Evolutionary conservation across 1,284 basidiomycete genomes (phyloP).

Genomic region (Trichosporon faecale): DNA sequence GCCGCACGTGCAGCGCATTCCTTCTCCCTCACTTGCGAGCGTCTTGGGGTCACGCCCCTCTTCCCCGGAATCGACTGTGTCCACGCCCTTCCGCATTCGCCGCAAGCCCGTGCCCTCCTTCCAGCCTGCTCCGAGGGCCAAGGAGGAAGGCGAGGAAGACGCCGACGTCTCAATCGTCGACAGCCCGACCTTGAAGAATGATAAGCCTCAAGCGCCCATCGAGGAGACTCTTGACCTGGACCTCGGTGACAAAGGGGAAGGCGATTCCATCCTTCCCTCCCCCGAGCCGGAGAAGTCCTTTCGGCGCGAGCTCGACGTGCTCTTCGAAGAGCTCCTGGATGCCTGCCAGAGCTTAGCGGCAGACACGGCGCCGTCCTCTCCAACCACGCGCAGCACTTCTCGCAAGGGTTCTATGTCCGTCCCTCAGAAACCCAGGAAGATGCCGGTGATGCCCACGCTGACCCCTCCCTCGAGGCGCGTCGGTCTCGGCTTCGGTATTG

Average conservation of each 20-base stretch:
- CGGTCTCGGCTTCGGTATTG: background rate
- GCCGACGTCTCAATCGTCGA: background rate
- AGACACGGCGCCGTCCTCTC: background rate
- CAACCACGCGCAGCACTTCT: background rate
- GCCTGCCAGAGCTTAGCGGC: constrained; percentile 12
- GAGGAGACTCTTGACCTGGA: background rate
- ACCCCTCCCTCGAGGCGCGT: background rate
- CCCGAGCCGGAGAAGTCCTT: constrained; percentile 4
- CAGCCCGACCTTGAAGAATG: background rate
- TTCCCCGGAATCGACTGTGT: background rate
- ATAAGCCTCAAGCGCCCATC: too few species aligned
- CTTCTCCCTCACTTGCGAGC: background rate
- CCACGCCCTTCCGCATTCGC: constrained; percentile 18
- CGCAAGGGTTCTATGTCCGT: constrained; percentile 10
- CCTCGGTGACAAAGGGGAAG: background rate
- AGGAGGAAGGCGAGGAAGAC: background rate
- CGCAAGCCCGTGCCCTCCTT: constrained; percentile 19
- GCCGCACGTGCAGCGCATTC: background rate
- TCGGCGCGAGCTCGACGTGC: constrained; percentile 17
- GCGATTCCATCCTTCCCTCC: background rate
- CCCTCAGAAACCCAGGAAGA: background rate
- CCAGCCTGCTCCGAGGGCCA: background rate
- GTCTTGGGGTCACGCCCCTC: background rate
- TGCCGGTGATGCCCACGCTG: background rate
- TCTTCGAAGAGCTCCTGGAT: constrained; percentile 25